A percentile compares a stretch with the other conserved stretches of the same genome.
These are phyloP conservation scores for Penicillium sp. DNA, from an alignment of 2,329 filamentous ascomycete genomes.

Conservation along the genomic window DNA sequence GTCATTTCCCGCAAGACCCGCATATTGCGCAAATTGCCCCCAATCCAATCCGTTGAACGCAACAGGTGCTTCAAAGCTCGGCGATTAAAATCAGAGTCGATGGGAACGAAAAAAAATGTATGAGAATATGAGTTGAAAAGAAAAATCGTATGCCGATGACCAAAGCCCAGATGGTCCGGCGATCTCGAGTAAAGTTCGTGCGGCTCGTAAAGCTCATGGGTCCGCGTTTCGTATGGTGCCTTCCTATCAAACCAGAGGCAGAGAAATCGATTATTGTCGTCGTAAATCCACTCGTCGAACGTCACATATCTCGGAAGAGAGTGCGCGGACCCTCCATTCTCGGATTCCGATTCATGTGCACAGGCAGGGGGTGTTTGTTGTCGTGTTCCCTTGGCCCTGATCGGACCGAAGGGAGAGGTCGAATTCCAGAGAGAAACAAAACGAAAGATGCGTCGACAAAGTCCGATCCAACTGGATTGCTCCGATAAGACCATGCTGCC, in stretches of 20 bases:
- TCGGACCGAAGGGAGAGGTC: background rate
- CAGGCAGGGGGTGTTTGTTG: background rate
- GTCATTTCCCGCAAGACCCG: background rate
- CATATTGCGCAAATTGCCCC: slow-evolving; percentile 1
- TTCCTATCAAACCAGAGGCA: slow-evolving; percentile 28
- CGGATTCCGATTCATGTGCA: background rate
- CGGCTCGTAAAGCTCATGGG: slow-evolving; percentile 38
- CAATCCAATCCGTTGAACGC: background rate
- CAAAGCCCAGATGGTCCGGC: slow-evolving; percentile 9
- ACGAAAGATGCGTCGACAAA: background rate
- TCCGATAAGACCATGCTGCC: slow-evolving; percentile 17
- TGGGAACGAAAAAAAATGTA: slow-evolving; percentile 17
- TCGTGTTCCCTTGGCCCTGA: background rate
- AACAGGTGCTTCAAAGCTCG: background rate
- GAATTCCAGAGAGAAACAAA: slow-evolving; percentile 7
- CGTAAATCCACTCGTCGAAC: slow-evolving; percentile 3
- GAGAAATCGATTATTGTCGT: slow-evolving; percentile 13
- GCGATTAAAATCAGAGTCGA: slow-evolving; percentile 20
- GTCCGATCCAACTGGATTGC: slow-evolving; percentile 9
- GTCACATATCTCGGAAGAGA: background rate
- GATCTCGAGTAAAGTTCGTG: slow-evolving; percentile 33
- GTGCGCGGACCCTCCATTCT: slow-evolving; percentile 2
- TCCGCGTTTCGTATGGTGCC: slow-evolving; percentile 33
- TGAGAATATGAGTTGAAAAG: slow-evolving; percentile 9
- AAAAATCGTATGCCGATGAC: slow-evolving; percentile 23